Evolutionary conservation across 129 eudicot genomes (phyloP).

Genomic region (Centaurea solstitialis): DNA sequence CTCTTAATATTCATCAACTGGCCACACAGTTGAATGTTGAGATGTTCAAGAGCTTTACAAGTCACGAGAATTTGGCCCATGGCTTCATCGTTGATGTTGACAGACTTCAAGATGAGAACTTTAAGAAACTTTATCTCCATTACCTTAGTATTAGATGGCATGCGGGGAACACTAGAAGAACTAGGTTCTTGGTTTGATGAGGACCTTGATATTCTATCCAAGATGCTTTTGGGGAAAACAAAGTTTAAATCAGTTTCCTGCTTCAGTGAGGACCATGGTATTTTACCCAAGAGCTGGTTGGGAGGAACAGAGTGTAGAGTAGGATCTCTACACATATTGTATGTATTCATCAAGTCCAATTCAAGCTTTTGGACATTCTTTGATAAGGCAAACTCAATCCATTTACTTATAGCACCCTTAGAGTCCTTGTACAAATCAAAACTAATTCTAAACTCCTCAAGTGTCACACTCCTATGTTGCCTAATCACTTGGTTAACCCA

Average conservation of each 20-base stretch:
- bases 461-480: constrained; percentile 7
- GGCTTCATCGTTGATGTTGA: constrained; percentile 44
- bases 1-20: constrained; percentile 32
- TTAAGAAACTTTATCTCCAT: constrained; percentile 25
- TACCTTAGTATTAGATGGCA: neutral
- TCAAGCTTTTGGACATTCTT: constrained; percentile 38
- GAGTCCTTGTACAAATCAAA: constrained; percentile 31
- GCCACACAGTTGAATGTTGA: constrained; percentile 25
- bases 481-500: constrained; percentile 45
- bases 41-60: constrained; percentile 30
- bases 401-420: constrained; percentile 21
- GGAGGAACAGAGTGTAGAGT: constrained; percentile 29
- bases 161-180: neutral
- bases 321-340: constrained; percentile 11
- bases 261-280: neutral
- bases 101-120: constrained; percentile 38
- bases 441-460: constrained; percentile 29
- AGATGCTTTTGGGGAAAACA: constrained; percentile 21
- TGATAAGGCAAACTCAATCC: constrained; percentile 46
- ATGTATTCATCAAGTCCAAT: constrained; percentile 33
- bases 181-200: neutral
- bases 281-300: constrained; percentile 11
- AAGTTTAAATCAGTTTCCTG: no score
- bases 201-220: neutral
- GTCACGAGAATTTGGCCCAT: constrained; percentile 21